These are phyloP conservation scores for Cyberlindnera amylophila DNA, from an alignment of 805 yeast genomes.

Conservation along the genomic window DNA sequence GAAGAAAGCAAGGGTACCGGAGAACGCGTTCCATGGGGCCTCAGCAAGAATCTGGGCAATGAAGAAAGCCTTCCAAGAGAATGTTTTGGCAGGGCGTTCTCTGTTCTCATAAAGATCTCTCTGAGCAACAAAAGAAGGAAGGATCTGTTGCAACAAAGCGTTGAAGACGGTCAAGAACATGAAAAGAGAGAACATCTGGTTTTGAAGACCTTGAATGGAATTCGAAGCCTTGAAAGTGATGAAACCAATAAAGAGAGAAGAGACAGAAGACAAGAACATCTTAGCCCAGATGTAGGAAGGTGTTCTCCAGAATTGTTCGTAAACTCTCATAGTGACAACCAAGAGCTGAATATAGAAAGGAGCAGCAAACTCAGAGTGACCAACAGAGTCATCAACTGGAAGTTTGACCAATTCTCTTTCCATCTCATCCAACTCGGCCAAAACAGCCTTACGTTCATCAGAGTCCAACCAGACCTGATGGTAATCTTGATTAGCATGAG, in stretches of 20 bases:
- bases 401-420: conserved; percentile 48
- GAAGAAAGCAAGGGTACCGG: conserved; percentile 61
- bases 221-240: conserved; percentile 66
- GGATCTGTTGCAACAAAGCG: conserved; percentile 57
- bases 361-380: conserved; percentile 42
- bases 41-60: conserved; percentile 61
- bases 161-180: conserved; percentile 58
- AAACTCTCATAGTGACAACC: conserved; percentile 50
- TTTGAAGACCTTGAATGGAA: conserved; percentile 69
- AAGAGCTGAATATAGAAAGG: conserved; percentile 36
- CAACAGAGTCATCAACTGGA: conserved; percentile 32
- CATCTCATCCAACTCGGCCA: conserved; percentile 59
- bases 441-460: conserved; percentile 53
- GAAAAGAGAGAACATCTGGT: conserved; percentile 75
- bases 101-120: conserved; percentile 69
- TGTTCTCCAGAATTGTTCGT: conserved; percentile 66
- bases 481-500: conserved; percentile 68
- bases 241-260: conserved; percentile 70
- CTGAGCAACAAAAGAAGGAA: conserved; percentile 58
- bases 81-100: conserved; percentile 70
- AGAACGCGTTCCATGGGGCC: conserved; percentile 56
- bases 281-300: conserved; percentile 61
- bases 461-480: conserved; percentile 77
- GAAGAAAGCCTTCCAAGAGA: conserved; percentile 61
- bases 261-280: conserved; percentile 45